These are phyloP conservation scores for Conringia planisiliqua DNA, from an alignment of 345 rosid species.

Conservation along the genomic window DNA sequence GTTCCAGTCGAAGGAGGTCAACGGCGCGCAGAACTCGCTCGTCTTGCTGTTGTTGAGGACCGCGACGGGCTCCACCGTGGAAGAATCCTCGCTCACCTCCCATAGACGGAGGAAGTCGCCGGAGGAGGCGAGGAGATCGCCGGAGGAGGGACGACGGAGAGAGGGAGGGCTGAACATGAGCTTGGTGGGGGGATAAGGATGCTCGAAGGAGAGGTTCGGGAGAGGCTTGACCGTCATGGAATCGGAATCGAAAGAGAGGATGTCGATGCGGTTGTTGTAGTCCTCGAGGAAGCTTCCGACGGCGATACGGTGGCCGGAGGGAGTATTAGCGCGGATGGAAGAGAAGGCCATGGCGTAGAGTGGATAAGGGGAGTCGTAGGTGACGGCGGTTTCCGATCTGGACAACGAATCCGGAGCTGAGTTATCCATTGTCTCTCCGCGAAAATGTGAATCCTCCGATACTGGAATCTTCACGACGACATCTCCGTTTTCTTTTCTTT, in stretches of 20 bases:
- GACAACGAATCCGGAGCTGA: slow-evolving; percentile 73
- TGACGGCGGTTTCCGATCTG: slow-evolving; percentile 70
- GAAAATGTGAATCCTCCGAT: slow-evolving; percentile 9
- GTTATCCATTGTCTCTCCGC: slow-evolving; percentile 51
- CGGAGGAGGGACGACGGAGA: slow-evolving; percentile 28
- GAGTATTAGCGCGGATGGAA: slow-evolving; percentile 31
- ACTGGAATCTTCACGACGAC: slow-evolving; percentile 4
- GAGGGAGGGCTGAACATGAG: slow-evolving; percentile 70
- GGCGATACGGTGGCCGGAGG: slow-evolving; percentile 59
- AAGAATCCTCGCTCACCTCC: slow-evolving; percentile 45
- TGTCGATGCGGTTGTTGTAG: slow-evolving; percentile 75
- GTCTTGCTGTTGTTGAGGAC: slow-evolving; percentile 70
- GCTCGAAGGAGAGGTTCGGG: slow-evolving; percentile 57
- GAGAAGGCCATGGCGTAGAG: slow-evolving; percentile 86
- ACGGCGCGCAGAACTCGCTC: slow-evolving; percentile 72
- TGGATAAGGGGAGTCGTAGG: slow-evolving; percentile 81
- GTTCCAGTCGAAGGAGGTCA: slow-evolving; percentile 98
- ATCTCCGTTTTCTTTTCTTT: background rate
- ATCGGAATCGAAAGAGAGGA: slow-evolving; percentile 76
- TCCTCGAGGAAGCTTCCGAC: slow-evolving; percentile 90
- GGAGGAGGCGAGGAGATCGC: slow-evolving; percentile 71
- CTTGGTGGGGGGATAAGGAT: slow-evolving; percentile 83
- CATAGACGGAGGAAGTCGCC: slow-evolving; percentile 79
- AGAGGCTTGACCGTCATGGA: slow-evolving; percentile 54
- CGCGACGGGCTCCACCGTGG: slow-evolving; percentile 45